Conservation (phyloP, 305 asterid species). For the Solanum aculeatissimum region DNA sequence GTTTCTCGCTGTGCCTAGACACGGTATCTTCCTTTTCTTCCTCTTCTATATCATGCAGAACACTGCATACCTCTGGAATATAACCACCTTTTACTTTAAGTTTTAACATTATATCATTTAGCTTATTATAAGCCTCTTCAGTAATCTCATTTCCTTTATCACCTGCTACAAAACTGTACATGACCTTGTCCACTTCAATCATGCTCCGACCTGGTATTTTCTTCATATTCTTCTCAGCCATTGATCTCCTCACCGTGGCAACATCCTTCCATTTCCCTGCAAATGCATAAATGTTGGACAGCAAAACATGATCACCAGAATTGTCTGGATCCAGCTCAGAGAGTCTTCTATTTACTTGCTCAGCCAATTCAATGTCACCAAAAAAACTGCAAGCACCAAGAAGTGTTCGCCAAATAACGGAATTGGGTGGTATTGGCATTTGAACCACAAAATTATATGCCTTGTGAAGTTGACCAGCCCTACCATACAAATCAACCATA, state of each 20-base stretch:
- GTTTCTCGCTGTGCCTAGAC: conserved; percentile 58
- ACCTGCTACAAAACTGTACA: conserved; percentile 44
- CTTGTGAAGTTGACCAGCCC: conserved; percentile 47
- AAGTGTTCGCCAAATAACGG: conserved; percentile 73
- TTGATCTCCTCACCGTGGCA: conserved; percentile 37
- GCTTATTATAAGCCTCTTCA: conserved; percentile 40
- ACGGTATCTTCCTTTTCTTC: conserved; percentile 60
- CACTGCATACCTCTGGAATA: conserved; percentile 36
- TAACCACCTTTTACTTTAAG: conserved; percentile 49
- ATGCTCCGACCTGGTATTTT: conserved; percentile 74
- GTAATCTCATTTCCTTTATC: conserved; percentile 19
- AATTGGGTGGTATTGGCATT: conserved; percentile 63
- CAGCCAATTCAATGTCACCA: conserved; percentile 54
- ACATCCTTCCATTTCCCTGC: conserved; percentile 68
- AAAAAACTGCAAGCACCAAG: conserved; percentile 78
- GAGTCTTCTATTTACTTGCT: conserved; percentile 40
- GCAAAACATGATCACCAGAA: conserved; percentile 47
- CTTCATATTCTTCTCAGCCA: conserved; percentile 37
- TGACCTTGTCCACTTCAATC: conserved; percentile 46
- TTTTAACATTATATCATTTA: conserved; percentile 35
- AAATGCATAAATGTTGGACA: conserved; percentile 67
- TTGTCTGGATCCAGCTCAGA: conserved; percentile 57
- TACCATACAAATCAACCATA: conserved; percentile 79
- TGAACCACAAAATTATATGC: conserved; percentile 48
- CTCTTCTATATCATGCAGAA: conserved; percentile 55